Evolutionary conservation across 2,329 filamentous ascomycete species (phyloP).

Genomic region (Apiospora marii): DNA sequence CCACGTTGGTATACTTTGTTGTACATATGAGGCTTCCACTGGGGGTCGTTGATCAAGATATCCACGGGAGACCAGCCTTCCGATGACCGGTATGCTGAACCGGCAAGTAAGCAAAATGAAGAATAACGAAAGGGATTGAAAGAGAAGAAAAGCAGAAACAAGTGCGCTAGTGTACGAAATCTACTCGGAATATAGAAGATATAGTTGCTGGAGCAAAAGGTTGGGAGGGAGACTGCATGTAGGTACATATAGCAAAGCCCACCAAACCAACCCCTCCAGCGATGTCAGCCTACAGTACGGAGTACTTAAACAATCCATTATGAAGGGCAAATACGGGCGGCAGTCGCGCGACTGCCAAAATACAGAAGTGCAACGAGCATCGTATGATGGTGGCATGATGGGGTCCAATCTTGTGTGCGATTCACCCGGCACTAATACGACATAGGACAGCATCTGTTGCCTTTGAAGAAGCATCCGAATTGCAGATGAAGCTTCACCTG

Average conservation of each 20-base stretch:
- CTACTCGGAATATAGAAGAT: not conserved
- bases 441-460: not conserved
- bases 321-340: not conserved
- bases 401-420: not conserved
- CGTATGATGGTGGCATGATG: slow-evolving; percentile 7
- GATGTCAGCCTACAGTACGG: not conserved
- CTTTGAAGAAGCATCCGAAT: not conserved
- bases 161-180: not conserved
- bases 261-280: not conserved
- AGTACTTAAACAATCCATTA: not conserved
- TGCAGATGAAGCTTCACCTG: not conserved
- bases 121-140: not conserved
- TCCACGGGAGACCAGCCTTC: not conserved
- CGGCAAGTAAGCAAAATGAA: not conserved
- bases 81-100: not conserved
- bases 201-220: not conserved
- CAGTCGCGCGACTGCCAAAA: not conserved
- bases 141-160: not conserved
- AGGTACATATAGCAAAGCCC: not conserved
- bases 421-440: slow-evolving; percentile 1
- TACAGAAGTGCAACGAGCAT: not conserved
- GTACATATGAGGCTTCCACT: not conserved
- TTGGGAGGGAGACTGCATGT: not conserved
- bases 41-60: not conserved
- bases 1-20: not conserved